These are phyloP conservation scores for Begonia fuchsioides DNA, from an alignment of 306 rosid species.

Conservation along the genomic window DNA sequence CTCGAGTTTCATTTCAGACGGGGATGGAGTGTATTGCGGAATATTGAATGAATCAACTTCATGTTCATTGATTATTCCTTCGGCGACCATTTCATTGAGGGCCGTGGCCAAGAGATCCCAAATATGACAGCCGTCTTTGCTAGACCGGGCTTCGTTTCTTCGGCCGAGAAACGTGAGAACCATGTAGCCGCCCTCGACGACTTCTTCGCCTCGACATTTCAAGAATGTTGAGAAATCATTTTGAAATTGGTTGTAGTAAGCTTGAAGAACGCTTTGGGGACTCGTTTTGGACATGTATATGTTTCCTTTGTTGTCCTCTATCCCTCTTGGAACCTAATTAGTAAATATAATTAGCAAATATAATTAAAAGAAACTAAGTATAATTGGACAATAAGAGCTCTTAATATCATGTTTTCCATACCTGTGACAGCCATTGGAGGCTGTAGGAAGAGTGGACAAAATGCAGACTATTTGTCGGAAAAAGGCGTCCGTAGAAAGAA, in stretches of 20 bases:
- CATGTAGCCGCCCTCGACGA: constrained; percentile 24
- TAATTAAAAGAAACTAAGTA: no score
- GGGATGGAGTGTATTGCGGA: constrained; percentile 21
- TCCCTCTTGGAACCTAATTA: constrained; percentile 15
- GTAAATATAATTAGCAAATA: background rate
- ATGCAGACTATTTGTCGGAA: constrained; percentile 22
- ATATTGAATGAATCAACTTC: constrained; percentile 22
- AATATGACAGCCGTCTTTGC: background rate
- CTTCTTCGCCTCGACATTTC: constrained; percentile 22
- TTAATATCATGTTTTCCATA: background rate
- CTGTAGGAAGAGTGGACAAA: constrained; percentile 39
- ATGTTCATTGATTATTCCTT: constrained; percentile 29
- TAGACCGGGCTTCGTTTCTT: constrained; percentile 1
- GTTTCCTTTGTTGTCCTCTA: constrained; percentile 18
- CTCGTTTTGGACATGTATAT: constrained; percentile 13
- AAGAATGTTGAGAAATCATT: constrained; percentile 26
- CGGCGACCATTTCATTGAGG: constrained; percentile 27
- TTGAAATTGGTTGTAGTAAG: constrained; percentile 20
- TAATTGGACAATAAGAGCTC: background rate
- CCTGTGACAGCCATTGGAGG: constrained; percentile 44
- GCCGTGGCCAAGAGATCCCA: constrained; percentile 15
- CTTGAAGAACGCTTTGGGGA: constrained; percentile 10
- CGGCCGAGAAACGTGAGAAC: constrained; percentile 23
- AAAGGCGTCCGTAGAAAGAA: constrained; percentile 47
- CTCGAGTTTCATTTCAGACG: constrained; percentile 19